phyloP scores from a whole-genome alignment of 192 early-diverging fungal species.

The Phlyctochytrium arcticum region DNA sequence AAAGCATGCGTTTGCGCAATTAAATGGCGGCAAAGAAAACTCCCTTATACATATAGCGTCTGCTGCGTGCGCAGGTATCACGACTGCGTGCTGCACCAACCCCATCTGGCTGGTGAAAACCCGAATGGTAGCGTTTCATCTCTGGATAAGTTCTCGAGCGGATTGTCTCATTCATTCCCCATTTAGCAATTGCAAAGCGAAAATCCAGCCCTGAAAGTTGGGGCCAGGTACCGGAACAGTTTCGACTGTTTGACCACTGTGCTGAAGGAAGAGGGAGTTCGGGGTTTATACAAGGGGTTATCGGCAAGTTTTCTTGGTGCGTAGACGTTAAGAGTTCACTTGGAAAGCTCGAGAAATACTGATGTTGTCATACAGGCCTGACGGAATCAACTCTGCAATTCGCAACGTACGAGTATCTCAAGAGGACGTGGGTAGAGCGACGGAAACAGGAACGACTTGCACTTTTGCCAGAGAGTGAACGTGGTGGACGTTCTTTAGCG shows the following conservation, averaged over 20 bases:
- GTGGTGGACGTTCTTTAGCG: neutral
- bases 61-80: conserved; percentile 67
- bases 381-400: conserved; percentile 92
- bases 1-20: conserved; percentile 68
- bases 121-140: conserved; percentile 54
- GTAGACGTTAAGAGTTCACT: neutral
- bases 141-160: neutral
- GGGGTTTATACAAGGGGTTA: conserved; percentile 84
- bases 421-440: conserved; percentile 42
- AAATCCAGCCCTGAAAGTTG: conserved; percentile 22
- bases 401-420: conserved; percentile 92
- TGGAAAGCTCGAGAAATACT: neutral
- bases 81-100: conserved; percentile 81
- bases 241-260: conserved; percentile 69
- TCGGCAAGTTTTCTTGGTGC: conserved; percentile 81
- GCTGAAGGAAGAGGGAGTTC: conserved; percentile 73
- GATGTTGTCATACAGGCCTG: conserved; percentile 51
- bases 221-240: conserved; percentile 65
- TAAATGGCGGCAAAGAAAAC: conserved; percentile 75
- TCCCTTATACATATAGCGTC: conserved; percentile 76
- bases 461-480: neutral
- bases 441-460: conserved; percentile 7
- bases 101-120: conserved; percentile 99
- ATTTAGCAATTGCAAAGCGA: conserved; percentile 69
- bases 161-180: neutral